A percentile compares a stretch with the other conserved stretches of the same genome.
These are phyloP conservation scores for Elongisporangium prolatum DNA, from an alignment of 352 stramenopile genomes.

Conservation along the genomic window DNA sequence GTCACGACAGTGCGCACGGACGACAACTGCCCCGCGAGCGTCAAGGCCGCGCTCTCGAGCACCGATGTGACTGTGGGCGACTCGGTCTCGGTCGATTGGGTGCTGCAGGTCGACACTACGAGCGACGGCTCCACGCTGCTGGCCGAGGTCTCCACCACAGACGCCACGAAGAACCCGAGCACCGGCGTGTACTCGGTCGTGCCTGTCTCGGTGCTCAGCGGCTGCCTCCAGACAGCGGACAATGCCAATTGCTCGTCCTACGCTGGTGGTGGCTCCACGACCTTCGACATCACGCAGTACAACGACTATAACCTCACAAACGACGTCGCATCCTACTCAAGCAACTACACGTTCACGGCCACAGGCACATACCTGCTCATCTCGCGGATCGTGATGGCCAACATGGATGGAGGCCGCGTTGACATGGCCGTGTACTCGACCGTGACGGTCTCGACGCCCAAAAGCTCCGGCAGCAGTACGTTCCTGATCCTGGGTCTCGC, in stretches of 20 bases:
- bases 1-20: constrained; percentile 59
- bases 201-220: constrained; percentile 65
- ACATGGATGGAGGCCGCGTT: constrained; percentile 62
- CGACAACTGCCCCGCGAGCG: constrained; percentile 55
- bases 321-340: constrained; percentile 42
- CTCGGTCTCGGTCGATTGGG: constrained; percentile 51
- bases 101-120: constrained; percentile 51
- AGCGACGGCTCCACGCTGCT: constrained; percentile 51
- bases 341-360: constrained; percentile 47
- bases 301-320: constrained; percentile 64
- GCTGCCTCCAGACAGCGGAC: constrained; percentile 45
- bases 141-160: constrained; percentile 53
- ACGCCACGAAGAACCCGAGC: constrained; percentile 46
- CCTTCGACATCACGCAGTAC: constrained; percentile 43
- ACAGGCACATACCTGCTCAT: constrained; percentile 66
- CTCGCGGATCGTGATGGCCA: constrained; percentile 65
- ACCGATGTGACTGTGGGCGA: constrained; percentile 43
- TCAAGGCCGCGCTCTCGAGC: constrained; percentile 56
- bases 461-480: constrained; percentile 34
- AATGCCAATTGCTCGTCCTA: constrained; percentile 67
- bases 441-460: constrained; percentile 47
- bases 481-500: constrained; percentile 74
- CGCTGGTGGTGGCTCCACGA: constrained; percentile 45
- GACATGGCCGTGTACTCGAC: constrained; percentile 82
- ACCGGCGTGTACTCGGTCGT: constrained; percentile 59